Evolutionary conservation across 495 filamentous ascomycete species (phyloP).

Genomic region (Penicillium cataractarum): DNA sequence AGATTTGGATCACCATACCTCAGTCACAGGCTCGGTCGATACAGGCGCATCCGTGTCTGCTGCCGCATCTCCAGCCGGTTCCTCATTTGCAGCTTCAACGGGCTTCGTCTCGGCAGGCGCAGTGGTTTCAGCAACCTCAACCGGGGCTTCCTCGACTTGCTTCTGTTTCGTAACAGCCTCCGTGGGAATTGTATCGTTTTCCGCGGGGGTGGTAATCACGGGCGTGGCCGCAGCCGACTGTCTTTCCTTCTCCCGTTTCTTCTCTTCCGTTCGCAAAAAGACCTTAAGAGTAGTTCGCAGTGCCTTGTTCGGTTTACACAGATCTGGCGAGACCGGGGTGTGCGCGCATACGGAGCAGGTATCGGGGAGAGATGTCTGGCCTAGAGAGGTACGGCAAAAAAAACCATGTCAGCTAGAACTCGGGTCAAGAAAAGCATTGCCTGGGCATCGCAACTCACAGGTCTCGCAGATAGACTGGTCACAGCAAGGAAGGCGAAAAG

Average conservation of each 20-base stretch:
- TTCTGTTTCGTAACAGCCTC: constrained; percentile 12
- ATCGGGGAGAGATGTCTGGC: constrained; percentile 74
- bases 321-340: constrained; percentile 76
- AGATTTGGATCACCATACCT: constrained; percentile 15
- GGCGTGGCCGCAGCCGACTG: constrained; percentile 39
- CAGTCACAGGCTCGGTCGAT: not conserved
- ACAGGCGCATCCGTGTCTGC: not conserved
- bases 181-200: constrained; percentile 23
- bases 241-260: constrained; percentile 71
- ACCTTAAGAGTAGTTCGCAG: constrained; percentile 87
- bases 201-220: constrained; percentile 25
- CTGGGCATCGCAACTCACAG: constrained; percentile 59
- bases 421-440: not conserved
- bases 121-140: constrained; percentile 9
- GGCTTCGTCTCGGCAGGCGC: not conserved
- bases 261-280: constrained; percentile 84
- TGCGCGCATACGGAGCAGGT: constrained; percentile 94
- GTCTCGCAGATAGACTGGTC: constrained; percentile 91
- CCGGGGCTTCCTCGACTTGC: not conserved
- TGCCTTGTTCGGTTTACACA: constrained; percentile 87
- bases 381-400: constrained; percentile 43
- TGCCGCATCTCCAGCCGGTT: constrained; percentile 9
- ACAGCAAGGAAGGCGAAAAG: constrained; percentile 90
- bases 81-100: not conserved
- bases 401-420: constrained; percentile 26